Base-by-base conservation (phyloP, 1,284 basidiomycete species). In the Prillingera fragicola region DNA sequence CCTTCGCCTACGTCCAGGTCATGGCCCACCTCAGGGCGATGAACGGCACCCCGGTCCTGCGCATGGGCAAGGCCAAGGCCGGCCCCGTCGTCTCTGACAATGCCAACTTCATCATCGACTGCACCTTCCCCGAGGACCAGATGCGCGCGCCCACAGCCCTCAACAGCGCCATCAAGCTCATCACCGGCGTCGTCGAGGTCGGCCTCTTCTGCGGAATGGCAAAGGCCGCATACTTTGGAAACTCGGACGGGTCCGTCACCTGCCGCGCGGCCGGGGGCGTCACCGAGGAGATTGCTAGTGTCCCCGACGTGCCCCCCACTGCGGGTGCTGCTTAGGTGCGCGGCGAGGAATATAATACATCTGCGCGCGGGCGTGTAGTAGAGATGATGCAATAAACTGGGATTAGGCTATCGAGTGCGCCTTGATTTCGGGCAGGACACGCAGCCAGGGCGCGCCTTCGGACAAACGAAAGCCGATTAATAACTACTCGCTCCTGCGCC, bases 181-280 rank as follows among this genome's bases (percentile, higher is more conserved):
- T 95, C 41, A 97, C 94, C 1, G 94, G 95, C 45, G 90, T 98
- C 10, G 85, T 97, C 24, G 94, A 98, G 70, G 95, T 97, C 25
- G 95, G 95, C 0, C 72, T 98, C 18, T 98, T 98, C 76, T 91
- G 87, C 65, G 76, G 82, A 43, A 84, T 97, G 78, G 89, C 86
- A n/a, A 81, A 85, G 67, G 90, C 89, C 0, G 92, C 92, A 9
- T 98, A 97, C 77, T 98, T 97, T 74, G 94, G 94, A 15, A 94
- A 95, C 60, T 78, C 83, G 63, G 69, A 75, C 54, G 74, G 73
- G 1, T 65, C 67, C 17, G 73, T 75, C 10, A 63, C 66, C 2
- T 57, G 70, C n/a, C 57, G 68, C 28, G 55, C 56, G 32, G 50
- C 50, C 2, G 68, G 70, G 36, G 73, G 73, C 5, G 53, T 44